Evolutionary conservation across 2,329 filamentous ascomycete species (phyloP).

Genomic region (Zymoseptoria brevis): DNA sequence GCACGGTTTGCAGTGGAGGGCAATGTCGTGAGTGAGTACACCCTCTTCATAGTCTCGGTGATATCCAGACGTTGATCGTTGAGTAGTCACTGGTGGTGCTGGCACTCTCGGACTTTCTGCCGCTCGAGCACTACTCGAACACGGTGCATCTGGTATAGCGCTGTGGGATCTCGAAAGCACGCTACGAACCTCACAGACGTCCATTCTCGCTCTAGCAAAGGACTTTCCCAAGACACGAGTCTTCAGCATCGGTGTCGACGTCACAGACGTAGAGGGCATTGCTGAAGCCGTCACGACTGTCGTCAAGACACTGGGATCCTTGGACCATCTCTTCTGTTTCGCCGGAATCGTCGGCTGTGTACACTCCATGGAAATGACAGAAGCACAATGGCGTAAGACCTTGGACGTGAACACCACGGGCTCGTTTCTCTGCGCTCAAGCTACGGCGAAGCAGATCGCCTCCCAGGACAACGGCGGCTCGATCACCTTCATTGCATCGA

Average conservation of each 20-base stretch:
- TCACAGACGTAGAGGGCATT: constrained; percentile 48
- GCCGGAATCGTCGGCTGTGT: constrained; percentile 60
- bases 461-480: constrained; percentile 46
- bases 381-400: constrained; percentile 53
- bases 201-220: constrained; percentile 40
- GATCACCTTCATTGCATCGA: constrained; percentile 60
- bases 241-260: constrained; percentile 47
- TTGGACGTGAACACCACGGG: constrained; percentile 68
- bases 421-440: constrained; percentile 62
- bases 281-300: constrained; percentile 36
- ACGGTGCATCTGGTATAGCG: constrained; percentile 52
- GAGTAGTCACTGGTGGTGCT: constrained; percentile 56
- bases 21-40: constrained; percentile 44
- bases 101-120: constrained; percentile 55
- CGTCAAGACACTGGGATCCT: constrained; percentile 39
- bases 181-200: constrained; percentile 30
- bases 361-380: constrained; percentile 52
- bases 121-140: constrained; percentile 58
- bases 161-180: constrained; percentile 53
- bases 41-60: background rate
- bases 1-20: constrained; percentile 46
- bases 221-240: constrained; percentile 51
- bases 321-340: constrained; percentile 55
- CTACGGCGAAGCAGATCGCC: constrained; percentile 51
- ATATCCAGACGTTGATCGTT: background rate